Evolutionary conservation across 371 early-diverging fungal species (phyloP).

Genomic region (Mortierella sp.): DNA sequence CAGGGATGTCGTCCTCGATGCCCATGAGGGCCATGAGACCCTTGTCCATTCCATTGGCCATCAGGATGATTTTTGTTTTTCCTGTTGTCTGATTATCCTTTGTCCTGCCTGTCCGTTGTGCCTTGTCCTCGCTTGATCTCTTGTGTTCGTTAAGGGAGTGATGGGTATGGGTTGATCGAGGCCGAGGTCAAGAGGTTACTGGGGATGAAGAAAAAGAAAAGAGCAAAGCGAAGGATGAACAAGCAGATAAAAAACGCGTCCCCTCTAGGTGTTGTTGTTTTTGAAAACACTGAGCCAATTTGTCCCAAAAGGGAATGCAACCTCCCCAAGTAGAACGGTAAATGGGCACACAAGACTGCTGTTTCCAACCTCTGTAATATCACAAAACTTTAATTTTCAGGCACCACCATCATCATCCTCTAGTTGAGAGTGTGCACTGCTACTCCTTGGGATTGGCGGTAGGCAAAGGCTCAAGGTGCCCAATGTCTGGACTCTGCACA

Average conservation of each 20-base stretch:
- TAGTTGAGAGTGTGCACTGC: too few species aligned
- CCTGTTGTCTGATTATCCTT: not conserved
- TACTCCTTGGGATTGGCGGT: too few species aligned
- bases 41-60: slow-evolving; percentile 46
- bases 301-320: not conserved
- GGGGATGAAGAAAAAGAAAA: not conserved
- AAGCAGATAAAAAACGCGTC: slow-evolving; percentile 8
- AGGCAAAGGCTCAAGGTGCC: too few species aligned
- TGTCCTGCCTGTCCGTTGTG: not conserved
- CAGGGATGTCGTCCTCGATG: slow-evolving; percentile 34
- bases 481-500: too few species aligned
- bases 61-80: not conserved
- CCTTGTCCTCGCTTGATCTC: not conserved
- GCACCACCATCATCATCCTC: too few species aligned
- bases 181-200: too few species aligned
- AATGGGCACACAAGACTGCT: too few species aligned
- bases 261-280: not conserved
- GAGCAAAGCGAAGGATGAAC: not conserved
- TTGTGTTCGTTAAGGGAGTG: not conserved
- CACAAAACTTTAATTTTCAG: too few species aligned
- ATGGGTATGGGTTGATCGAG: not conserved
- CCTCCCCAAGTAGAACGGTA: too few species aligned
- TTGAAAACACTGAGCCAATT: too few species aligned
- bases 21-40: slow-evolving; percentile 57
- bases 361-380: too few species aligned